These are phyloP conservation scores for Epichloe aotearoae DNA, from an alignment of 2,329 filamentous ascomycete species.

Conservation along the genomic window DNA sequence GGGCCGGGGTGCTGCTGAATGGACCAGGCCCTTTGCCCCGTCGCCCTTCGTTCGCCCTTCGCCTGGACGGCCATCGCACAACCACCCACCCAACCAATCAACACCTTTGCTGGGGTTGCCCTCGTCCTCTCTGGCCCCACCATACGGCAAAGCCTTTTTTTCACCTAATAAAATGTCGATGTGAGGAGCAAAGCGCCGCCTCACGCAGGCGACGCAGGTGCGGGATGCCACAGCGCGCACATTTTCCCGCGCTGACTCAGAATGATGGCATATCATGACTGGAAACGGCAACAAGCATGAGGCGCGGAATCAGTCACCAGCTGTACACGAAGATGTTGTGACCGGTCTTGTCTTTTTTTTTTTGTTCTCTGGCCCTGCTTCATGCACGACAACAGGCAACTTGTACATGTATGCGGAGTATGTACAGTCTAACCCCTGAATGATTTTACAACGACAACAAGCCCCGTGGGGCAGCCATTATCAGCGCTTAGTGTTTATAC, in stretches of 20 bases:
- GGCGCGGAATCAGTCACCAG: too few species aligned
- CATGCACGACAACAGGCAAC: not conserved
- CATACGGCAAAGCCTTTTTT: not conserved
- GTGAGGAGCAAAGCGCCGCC: too few species aligned
- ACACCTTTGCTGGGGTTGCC: not conserved
- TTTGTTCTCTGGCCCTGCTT: not conserved
- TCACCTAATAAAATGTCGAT: too few species aligned
- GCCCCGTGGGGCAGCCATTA: too few species aligned
- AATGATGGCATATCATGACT: not conserved
- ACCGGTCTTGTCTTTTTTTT: not conserved
- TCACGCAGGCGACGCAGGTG: too few species aligned
- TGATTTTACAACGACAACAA: too few species aligned
- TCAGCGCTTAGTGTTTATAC: too few species aligned
- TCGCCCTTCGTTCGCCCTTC: too few species aligned
- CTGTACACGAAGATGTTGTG: not conserved
- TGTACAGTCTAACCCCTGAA: too few species aligned
- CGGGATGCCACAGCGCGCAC: not conserved
- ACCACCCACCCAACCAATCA: too few species aligned
- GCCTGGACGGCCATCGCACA: too few species aligned
- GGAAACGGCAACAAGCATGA: not conserved
- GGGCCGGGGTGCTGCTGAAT: not conserved
- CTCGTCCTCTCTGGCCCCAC: not conserved
- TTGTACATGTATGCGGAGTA: not conserved
- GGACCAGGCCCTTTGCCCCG: not conserved
- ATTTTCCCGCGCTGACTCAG: not conserved